A percentile compares a stretch with the other conserved stretches of the same genome.
Evolutionary conservation across 305 asterid genomes (phyloP).

Genomic region (Solanum aculeatissimum): DNA sequence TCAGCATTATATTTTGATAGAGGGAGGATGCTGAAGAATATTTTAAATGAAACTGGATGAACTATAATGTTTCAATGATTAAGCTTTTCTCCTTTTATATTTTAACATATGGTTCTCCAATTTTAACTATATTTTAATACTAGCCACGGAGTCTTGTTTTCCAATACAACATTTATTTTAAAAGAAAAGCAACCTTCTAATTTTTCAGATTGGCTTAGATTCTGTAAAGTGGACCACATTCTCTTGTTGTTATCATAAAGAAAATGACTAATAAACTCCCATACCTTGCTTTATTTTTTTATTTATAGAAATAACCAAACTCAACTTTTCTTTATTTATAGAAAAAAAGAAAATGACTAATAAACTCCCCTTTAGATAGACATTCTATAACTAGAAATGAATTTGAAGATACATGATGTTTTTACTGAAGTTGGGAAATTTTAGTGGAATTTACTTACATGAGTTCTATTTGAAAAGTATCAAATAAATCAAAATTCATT

Average conservation of each 20-base stretch:
- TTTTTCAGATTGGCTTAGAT: constrained; percentile 9
- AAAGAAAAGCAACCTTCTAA: neutral
- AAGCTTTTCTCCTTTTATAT: neutral
- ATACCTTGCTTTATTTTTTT: neutral
- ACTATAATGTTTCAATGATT: neutral
- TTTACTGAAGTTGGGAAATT: neutral
- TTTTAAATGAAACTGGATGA: neutral
- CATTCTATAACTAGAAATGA: neutral
- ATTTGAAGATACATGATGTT: neutral
- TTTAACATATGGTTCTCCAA: neutral
- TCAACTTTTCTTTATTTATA: neutral
- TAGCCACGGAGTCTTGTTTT: neutral
- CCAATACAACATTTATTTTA: neutral
- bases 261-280: neutral
- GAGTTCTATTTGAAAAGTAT: neutral
- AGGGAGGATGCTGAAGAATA: too few species aligned
- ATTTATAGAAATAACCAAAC: neutral
- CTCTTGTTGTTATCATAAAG: neutral
- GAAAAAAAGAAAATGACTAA: too few species aligned
- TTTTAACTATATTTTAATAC: neutral
- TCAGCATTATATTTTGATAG: too few species aligned
- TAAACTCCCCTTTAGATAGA: neutral
- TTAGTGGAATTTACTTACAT: neutral
- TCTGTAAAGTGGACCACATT: constrained; percentile 2
- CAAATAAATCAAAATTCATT: neutral